Evolutionary conservation across 306 rosid genomes (phyloP), one percentile per base, ranked within the genome.

Genomic region (Castanea sativa): DNA sequence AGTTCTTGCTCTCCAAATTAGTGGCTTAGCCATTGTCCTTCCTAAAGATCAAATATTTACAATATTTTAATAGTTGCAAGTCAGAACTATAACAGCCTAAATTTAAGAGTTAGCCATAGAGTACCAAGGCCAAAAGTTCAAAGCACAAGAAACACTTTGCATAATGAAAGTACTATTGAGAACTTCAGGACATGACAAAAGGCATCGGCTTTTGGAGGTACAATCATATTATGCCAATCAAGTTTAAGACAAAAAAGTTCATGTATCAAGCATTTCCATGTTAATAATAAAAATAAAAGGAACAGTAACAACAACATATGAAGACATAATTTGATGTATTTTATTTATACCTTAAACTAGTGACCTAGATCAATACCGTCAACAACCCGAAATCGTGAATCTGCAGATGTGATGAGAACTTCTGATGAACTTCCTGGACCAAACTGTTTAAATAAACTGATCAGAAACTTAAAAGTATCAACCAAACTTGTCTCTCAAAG

Each of bases 341-440:
- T 51, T 56, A 29, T 12, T 35, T 76, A 78, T 86, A 96, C 99
- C 99, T 91, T 96, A 85, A 90, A 96, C 88, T 93, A 93, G 78
- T 91, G 94, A 77, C 91, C 92, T 84, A 93, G 89, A 72, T 96
- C 98, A 78, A 82, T 63, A 79, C 92, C 90, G 82, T 93, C 97
- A 73, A 93, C 97, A 71, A 93, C 90, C 86, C 99, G 91, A 75
- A 96, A 80, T 80, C 98, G 94, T 71, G 99, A 96, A 89, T 96
- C 99, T 67, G 99, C 97, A 71, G 98, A 93, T 20, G 99, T 90
- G 81, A 96, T 87, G 75, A 96, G 90, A 74, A 93, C 93, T 81
- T 96, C 99, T 51, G 98, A 87, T 56, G 96, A 91, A 86, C 97
- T 96, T 83, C 98, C 99, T 7, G 98, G 97, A 76, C 93, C 93